Conservation (phyloP, 768 basidiomycete species). For the Boletellus ananiceps region DNA sequence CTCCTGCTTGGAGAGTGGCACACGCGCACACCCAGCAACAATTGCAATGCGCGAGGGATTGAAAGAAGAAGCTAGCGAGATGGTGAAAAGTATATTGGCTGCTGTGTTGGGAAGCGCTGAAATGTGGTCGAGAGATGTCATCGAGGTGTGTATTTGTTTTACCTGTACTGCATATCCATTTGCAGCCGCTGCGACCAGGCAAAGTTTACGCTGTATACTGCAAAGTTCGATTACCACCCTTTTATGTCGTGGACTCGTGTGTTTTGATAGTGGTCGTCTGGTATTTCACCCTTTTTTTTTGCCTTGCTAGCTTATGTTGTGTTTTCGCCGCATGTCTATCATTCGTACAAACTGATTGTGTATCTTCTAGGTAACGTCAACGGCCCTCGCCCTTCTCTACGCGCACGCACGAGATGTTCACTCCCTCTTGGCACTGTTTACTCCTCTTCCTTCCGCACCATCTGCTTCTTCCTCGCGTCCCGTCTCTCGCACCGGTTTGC, state of each 20-base stretch:
- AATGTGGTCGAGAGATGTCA: constrained; percentile 59
- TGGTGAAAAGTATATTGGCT: constrained; percentile 57
- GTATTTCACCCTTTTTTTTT: constrained; percentile 33
- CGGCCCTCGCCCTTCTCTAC: constrained; percentile 28
- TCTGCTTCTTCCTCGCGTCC: constrained; percentile 14
- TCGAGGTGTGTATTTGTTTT: constrained; percentile 22
- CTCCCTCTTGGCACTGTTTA: constrained; percentile 21
- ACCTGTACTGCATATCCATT: constrained; percentile 4
- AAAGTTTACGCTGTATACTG: constrained; percentile 48
- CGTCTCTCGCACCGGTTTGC: constrained; percentile 19
- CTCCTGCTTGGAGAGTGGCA: constrained; percentile 42
- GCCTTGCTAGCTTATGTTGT: neutral
- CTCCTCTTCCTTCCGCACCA: constrained; percentile 2
- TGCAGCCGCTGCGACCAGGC: neutral
- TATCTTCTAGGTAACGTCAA: constrained; percentile 23
- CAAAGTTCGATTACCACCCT: constrained; percentile 30
- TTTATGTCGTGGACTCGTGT: neutral
- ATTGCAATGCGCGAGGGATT: constrained; percentile 64
- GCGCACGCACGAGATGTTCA: constrained; percentile 22
- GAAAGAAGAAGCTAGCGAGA: constrained; percentile 61
- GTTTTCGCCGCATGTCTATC: neutral
- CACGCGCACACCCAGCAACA: constrained; percentile 60
- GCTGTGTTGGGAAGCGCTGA: constrained; percentile 31
- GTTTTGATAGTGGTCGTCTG: constrained; percentile 41
- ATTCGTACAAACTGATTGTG: neutral